Evolutionary conservation across 176 grass and related monocot genomes (phyloP).

Genomic region (Thinopyrum elongatum): DNA sequence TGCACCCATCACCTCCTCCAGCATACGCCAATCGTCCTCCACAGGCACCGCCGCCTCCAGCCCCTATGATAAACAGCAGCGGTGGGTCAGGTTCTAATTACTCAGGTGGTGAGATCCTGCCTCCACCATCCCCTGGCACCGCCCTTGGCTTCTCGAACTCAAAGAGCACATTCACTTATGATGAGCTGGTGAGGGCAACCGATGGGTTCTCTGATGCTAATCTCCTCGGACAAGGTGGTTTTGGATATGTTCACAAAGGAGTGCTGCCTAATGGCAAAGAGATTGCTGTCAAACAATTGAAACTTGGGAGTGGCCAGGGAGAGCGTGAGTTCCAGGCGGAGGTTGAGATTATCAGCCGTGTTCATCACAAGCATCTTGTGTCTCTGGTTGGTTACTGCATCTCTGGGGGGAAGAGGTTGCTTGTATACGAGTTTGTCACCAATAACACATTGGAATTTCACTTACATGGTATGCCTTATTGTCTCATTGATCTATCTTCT

Average conservation of each 20-base stretch:
- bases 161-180: slow-evolving; percentile 85
- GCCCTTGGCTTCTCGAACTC: slow-evolving; percentile 63
- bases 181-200: slow-evolving; percentile 65
- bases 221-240: slow-evolving; percentile 89
- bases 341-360: slow-evolving; percentile 78
- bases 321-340: slow-evolving; percentile 85
- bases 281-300: slow-evolving; percentile 82
- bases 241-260: slow-evolving; percentile 81
- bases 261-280: slow-evolving; percentile 69
- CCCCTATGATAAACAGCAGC: slow-evolving; percentile 54
- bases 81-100: slow-evolving; percentile 66
- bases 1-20: slow-evolving; percentile 60
- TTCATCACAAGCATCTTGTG: slow-evolving; percentile 84
- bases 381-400: slow-evolving; percentile 79
- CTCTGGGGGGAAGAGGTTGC: slow-evolving; percentile 66
- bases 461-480: slow-evolving; percentile 62
- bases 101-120: slow-evolving; percentile 60
- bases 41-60: slow-evolving; percentile 39
- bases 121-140: slow-evolving; percentile 58
- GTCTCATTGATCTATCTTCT: background rate
- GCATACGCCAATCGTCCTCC: slow-evolving; percentile 58
- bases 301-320: slow-evolving; percentile 67
- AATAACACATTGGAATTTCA: slow-evolving; percentile 80
- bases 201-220: slow-evolving; percentile 77
- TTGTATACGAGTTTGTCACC: slow-evolving; percentile 88